These are phyloP conservation scores for Tetraselmis striata DNA, from an alignment of 139 green algal species.

Conservation along the genomic window DNA sequence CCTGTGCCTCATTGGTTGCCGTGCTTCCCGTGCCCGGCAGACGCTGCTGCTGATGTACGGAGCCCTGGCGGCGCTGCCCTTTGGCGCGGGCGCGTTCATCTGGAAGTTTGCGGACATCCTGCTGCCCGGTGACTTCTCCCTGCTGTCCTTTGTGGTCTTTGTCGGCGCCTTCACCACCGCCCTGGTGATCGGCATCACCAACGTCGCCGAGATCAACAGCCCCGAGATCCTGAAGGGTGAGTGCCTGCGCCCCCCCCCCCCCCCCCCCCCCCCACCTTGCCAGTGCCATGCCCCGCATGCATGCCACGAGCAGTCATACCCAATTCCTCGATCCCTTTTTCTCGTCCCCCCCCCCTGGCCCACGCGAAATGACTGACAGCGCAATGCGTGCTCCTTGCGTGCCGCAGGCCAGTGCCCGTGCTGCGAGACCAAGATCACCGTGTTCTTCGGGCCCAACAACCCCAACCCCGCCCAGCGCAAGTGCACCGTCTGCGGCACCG, in stretches of 20 bases:
- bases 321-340: too few species aligned
- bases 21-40: too few species aligned
- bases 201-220: slow-evolving; percentile 17
- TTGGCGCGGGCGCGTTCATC: background rate
- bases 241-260: too few species aligned
- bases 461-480: slow-evolving; percentile 2
- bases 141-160: background rate
- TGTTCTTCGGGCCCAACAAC: slow-evolving; percentile 10
- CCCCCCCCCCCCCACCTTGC: too few species aligned
- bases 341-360: too few species aligned
- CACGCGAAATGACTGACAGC: too few species aligned
- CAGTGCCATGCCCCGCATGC: too few species aligned
- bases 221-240: slow-evolving; percentile 11
- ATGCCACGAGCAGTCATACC: too few species aligned
- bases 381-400: too few species aligned
- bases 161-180: background rate
- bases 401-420: slow-evolving; percentile 23
- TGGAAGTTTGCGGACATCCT: background rate
- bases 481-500: slow-evolving; percentile 20
- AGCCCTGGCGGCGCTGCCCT: background rate
- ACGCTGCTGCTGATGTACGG: background rate
- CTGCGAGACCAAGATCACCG: slow-evolving; percentile 22
- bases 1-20: too few species aligned
- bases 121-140: background rate
- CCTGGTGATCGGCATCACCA: slow-evolving; percentile 1